Base-by-base conservation (phyloP, 345 rosid species). In the Moricandia arvensis region DNA sequence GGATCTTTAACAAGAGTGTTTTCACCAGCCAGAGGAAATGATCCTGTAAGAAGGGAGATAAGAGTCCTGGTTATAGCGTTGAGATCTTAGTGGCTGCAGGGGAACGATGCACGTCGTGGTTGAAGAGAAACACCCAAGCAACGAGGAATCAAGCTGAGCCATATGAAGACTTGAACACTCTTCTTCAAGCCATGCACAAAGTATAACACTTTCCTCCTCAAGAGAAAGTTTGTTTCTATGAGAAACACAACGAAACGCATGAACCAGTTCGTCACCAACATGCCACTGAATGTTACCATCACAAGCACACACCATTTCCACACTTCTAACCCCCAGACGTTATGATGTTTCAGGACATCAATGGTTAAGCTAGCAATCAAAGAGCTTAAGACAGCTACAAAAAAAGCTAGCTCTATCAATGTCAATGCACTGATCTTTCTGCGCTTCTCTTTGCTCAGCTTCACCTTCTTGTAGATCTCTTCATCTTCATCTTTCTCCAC, bases 271-370 rank as follows among this genome's bases (percentile, higher is more conserved):
- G 24, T 21, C 24, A 21, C 24, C 24, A 85, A 55, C 88, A 88
- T 49, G 35, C 98, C 98, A 58, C 86, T 88, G 75, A 93, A 87
- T 60, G 79, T 86, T 51, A 90, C 98, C 87, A 88, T 79, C 71
- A 84, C 88, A 78, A 93, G 87, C 69, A 91, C 90, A 81, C 84
- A 88, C 98, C 97, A 91, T 63, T 88, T 90, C 97, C 97, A 93
- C 3, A 86, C 16, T 78, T 86, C 75, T 79, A 93, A 68, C 3
- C 85, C 90, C 96, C 93, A 91, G 11, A 86, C 12, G 62, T 3
- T 26, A 18, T 55, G 6, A 21, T 65, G 55, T 59, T 82, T 63
- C 55, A 84, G 8, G 37, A 59, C 74, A 7, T 84, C 63, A 16
- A 83, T 29, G 7, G 88, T 86, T 74, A 89, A 83, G 82, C 93